A percentile compares a stretch with the other conserved stretches of the same genome.
Conservation (phyloP, 2,329 filamentous ascomycete species). For the Ceratocystis diversiconidia region DNA sequence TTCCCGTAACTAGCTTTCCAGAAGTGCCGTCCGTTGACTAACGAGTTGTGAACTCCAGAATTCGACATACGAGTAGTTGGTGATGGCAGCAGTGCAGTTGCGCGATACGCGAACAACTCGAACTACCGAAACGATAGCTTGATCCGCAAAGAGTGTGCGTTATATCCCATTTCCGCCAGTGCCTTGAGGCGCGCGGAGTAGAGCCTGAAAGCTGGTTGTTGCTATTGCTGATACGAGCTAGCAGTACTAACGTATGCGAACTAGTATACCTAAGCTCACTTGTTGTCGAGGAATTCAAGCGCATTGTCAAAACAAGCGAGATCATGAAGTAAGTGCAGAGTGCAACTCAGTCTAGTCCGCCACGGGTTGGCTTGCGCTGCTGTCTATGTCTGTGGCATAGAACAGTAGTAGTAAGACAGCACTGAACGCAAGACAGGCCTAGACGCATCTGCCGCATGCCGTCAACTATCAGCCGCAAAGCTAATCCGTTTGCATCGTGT, state of each 20-base stretch:
- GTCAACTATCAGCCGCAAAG: neutral
- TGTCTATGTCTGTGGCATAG: neutral
- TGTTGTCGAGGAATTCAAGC: conserved; percentile 86
- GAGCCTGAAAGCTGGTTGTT: too few relatives aligned
- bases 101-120: conserved; percentile 97
- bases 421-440: too few relatives aligned
- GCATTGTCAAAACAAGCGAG: conserved; percentile 92
- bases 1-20: neutral
- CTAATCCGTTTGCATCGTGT: neutral
- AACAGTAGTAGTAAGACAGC: too few relatives aligned
- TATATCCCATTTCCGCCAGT: neutral
- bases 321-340: conserved; percentile 68
- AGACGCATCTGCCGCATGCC: neutral
- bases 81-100: conserved; percentile 83
- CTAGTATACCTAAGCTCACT: conserved; percentile 90
- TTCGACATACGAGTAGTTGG: conserved; percentile 91
- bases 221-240: neutral
- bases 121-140: conserved; percentile 98
- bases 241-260: neutral
- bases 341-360: neutral
- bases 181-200: neutral
- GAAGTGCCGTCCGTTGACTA: conserved; percentile 13
- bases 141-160: conserved; percentile 96
- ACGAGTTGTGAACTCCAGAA: conserved; percentile 39
- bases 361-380: neutral